Conservation (phyloP, 768 basidiomycete species). For the Nevesoporus exiguus region DNA sequence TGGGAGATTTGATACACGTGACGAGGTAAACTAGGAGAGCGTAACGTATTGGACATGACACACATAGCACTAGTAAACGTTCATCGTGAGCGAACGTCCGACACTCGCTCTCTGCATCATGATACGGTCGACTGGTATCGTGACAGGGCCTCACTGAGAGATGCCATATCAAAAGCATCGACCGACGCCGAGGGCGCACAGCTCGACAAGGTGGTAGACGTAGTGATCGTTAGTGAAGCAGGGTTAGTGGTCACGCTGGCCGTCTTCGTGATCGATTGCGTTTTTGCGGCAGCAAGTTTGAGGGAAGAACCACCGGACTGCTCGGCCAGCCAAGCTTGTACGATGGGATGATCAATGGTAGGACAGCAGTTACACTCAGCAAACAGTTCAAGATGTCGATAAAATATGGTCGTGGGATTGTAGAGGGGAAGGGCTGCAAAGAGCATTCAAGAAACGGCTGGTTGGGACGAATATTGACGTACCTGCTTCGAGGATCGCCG, state of each 20-base stretch:
- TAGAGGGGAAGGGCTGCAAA: slow-evolving; percentile 50
- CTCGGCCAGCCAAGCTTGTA: slow-evolving; percentile 38
- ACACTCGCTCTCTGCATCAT: slow-evolving; percentile 1
- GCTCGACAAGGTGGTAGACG: slow-evolving; percentile 6
- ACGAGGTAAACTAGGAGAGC: slow-evolving; percentile 3
- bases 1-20: slow-evolving; percentile 15
- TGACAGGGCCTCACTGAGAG: slow-evolving; percentile 27
- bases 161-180: slow-evolving; percentile 23
- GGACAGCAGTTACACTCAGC: slow-evolving; percentile 40
- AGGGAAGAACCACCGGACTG: slow-evolving; percentile 18
- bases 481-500: slow-evolving; percentile 43
- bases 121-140: slow-evolving; percentile 20
- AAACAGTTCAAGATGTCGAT: slow-evolving; percentile 45
- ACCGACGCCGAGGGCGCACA: slow-evolving; percentile 5
- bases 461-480: not conserved
- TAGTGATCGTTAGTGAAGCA: slow-evolving; percentile 13
- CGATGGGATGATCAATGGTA: slow-evolving; percentile 37
- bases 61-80: slow-evolving; percentile 1
- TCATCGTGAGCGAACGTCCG: not conserved
- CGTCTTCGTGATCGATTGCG: slow-evolving; percentile 7
- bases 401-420: slow-evolving; percentile 46
- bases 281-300: slow-evolving; percentile 15
- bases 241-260: not conserved
- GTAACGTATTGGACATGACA: slow-evolving; percentile 7
- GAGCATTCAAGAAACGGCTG: not conserved